Evolutionary conservation across 805 yeast genomes (phyloP), one percentile per base, ranked within the genome.

Genomic region (Starmera quercuum): DNA sequence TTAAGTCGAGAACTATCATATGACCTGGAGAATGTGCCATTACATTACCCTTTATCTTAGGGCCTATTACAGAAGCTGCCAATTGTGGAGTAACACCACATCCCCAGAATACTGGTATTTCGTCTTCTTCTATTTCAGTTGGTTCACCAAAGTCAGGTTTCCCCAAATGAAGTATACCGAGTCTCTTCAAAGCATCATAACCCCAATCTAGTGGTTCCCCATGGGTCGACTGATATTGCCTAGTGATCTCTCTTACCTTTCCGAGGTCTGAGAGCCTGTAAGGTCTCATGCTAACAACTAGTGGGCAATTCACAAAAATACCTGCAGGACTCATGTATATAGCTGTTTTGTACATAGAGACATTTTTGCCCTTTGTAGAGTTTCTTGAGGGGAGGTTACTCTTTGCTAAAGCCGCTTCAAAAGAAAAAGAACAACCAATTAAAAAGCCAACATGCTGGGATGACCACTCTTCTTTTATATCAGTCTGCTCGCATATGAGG

Each of bases 191-290:
- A 6, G 58, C 66, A 21, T 59, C 66, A 42, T 42, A 57, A 1
- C 68, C 68, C 64, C 66, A 61, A 22, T 59, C 68, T 32, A 64
- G 47, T 10, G 69, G 70, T 32, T 54, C 65, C 3, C 68, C 70
- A 38, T 64, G 68, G 7, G 61, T 53, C 30, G 45, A 44, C 14
- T 43, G 39, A 45, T 51, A 64, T 6, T 33, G 34, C 7, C 55
- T 27, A 11, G 65, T 54, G 19, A 64, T 53, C 10, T 39, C 41
- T 13, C 65, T 42, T 7, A 62, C 62, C 28, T 34, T 34, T 4
- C 47, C 52, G 3, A 64, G 23, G 24, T 57, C 60, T 18, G 37
- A 34, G 5, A 25, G 24, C 28, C 55, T 56, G 35, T 58, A 62
- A 1, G 68, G 67, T 25, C 68, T 41, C 68, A 63, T 64, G 35